Percentiles rank a stretch among this genome's conserved stretches.
phyloP scores from a whole-genome alignment of 78 protist genomes.

The Guillardia theta region DNA sequence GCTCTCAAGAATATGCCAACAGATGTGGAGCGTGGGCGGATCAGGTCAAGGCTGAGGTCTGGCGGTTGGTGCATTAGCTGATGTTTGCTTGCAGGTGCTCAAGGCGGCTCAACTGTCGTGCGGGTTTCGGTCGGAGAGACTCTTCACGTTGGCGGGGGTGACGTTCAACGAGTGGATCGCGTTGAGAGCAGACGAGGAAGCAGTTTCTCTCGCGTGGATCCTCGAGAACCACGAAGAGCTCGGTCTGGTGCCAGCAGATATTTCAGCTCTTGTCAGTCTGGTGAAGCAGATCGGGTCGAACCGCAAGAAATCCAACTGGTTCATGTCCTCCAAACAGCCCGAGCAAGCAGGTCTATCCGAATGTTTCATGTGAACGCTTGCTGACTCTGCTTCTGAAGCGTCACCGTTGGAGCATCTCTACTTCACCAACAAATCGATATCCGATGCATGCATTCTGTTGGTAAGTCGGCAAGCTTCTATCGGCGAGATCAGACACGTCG shows the following conservation, averaged over 20 bases:
- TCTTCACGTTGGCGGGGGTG: neutral
- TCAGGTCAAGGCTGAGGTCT: neutral
- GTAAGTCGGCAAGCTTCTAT: neutral
- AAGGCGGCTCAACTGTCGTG: neutral
- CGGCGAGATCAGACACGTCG: neutral
- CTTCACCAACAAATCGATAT: neutral
- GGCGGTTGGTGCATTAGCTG: neutral
- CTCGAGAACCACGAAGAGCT: neutral
- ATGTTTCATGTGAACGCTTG: too few relatives aligned
- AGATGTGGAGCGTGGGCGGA: neutral
- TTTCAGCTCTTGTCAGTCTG: neutral
- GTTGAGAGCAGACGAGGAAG: neutral
- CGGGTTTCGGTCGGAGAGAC: neutral
- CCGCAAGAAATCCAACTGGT: neutral
- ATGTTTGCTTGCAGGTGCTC: neutral
- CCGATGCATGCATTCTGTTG: neutral
- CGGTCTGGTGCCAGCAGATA: neutral
- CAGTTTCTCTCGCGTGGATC: neutral
- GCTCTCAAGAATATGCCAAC: neutral
- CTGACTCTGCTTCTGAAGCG: neutral
- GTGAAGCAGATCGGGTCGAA: neutral
- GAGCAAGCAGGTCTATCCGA: too few relatives aligned
- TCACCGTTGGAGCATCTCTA: neutral
- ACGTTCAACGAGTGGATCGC: conserved; percentile 25
- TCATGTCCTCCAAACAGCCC: too few relatives aligned